phyloP scores from a whole-genome alignment of 116 monocot species.

The Dioscorea cayenensis region DNA sequence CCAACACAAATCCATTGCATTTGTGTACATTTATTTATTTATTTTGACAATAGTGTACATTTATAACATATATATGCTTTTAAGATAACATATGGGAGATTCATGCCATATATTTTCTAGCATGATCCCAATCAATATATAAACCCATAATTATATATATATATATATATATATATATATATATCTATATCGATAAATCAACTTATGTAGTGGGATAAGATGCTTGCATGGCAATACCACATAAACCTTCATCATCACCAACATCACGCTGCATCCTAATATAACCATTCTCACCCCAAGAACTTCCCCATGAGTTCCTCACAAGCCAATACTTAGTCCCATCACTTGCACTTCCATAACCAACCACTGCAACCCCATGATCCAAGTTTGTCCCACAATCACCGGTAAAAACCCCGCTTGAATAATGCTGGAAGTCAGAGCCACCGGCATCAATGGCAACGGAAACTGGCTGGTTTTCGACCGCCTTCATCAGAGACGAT shows the following conservation, averaged over 20 bases:
- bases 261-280: constrained; percentile 20
- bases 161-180: too few species aligned
- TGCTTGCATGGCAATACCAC: constrained; percentile 4
- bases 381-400: neutral
- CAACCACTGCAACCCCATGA: neutral
- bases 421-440: neutral
- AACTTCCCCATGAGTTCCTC: constrained; percentile 20
- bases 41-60: too few species aligned
- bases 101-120: too few species aligned
- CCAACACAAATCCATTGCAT: too few species aligned
- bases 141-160: too few species aligned
- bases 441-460: neutral
- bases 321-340: constrained; percentile 25
- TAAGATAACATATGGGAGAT: too few species aligned
- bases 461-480: neutral
- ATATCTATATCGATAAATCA: too few species aligned
- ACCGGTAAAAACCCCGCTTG: neutral
- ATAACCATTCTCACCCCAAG: constrained; percentile 6
- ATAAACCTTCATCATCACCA: constrained; percentile 3
- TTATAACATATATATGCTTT: too few species aligned
- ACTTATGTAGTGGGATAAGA: neutral
- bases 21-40: too few species aligned
- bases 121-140: too few species aligned
- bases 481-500: neutral
- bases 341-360: neutral